Evolutionary conservation across 768 basidiomycete species (phyloP).

Genomic region (Lentinula raphanica): DNA sequence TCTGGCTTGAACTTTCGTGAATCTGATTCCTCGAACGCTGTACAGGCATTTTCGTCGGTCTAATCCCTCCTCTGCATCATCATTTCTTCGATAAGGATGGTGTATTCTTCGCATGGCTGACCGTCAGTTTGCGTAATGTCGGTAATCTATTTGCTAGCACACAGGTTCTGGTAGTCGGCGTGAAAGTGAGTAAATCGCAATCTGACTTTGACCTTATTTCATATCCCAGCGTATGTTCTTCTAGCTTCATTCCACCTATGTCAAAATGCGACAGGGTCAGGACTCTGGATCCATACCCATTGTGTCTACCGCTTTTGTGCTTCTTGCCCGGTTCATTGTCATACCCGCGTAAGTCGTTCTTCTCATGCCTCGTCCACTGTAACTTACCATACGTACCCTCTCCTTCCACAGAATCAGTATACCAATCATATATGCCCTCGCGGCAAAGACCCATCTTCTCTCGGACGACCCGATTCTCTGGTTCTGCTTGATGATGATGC

Average conservation of each 20-base stretch:
- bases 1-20: no score
- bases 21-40: no score
- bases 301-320: not conserved
- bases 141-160: constrained; percentile 5
- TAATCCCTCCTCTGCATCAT: not conserved
- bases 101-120: constrained; percentile 1
- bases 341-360: not conserved
- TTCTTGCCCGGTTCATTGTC: not conserved
- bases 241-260: not conserved
- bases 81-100: constrained; percentile 4
- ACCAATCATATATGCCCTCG: constrained; percentile 1
- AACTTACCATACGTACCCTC: not conserved
- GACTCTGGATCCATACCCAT: not conserved
- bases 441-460: not conserved
- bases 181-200: not conserved
- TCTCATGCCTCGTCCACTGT: not conserved
- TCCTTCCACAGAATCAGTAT: not conserved
- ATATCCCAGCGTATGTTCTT: no score
- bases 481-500: constrained; percentile 7
- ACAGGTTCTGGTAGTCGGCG: not conserved
- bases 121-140: constrained; percentile 1
- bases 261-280: not conserved
- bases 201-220: not conserved
- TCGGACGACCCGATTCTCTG: constrained; percentile 1
- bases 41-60: not conserved